phyloP scores from a whole-genome alignment of 140 eudicot genomes.

The Oenanthe javanica region DNA sequence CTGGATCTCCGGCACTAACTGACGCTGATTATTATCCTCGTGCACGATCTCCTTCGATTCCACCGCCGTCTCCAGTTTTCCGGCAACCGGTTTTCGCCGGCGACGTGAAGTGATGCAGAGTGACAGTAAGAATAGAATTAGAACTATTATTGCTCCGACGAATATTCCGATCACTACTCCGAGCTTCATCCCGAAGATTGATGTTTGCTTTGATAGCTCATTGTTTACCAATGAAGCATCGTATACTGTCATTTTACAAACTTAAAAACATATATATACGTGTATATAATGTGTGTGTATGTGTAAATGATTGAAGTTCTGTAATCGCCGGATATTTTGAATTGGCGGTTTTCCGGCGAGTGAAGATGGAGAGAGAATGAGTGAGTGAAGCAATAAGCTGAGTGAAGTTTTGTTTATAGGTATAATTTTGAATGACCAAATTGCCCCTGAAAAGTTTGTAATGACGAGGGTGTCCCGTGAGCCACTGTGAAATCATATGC shows the following conservation, averaged over 20 bases:
- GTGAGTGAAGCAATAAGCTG: background rate
- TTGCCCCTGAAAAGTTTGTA: background rate
- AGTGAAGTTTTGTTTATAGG: background rate
- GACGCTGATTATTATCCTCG: slow-evolving; percentile 33
- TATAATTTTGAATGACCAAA: background rate
- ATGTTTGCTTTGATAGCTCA: slow-evolving; percentile 81
- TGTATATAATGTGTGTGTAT: background rate
- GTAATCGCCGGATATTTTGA: background rate
- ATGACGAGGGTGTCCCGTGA: background rate
- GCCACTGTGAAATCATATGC: slow-evolving; percentile 10
- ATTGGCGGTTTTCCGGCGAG: slow-evolving; percentile 2
- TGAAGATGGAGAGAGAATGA: slow-evolving; percentile 1
- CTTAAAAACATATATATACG: background rate
- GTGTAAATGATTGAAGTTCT: slow-evolving; percentile 1
- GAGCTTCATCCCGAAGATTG: slow-evolving; percentile 81
- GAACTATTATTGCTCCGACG: slow-evolving; percentile 70
- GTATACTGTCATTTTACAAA: slow-evolving; percentile 49
- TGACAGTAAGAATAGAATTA: slow-evolving; percentile 60
- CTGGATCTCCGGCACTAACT: slow-evolving; percentile 63
- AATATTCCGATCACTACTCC: slow-evolving; percentile 87
- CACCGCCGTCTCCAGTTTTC: slow-evolving; percentile 36
- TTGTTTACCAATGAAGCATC: slow-evolving; percentile 63
- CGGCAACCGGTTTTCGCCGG: slow-evolving; percentile 8
- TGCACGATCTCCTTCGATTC: slow-evolving; percentile 58
- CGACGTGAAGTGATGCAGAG: slow-evolving; percentile 78